Percentiles rank a stretch among this genome's conserved stretches.
Evolutionary conservation across 192 early-diverging fungal genomes (phyloP).

Genomic region (Cetraspora pellucida): DNA sequence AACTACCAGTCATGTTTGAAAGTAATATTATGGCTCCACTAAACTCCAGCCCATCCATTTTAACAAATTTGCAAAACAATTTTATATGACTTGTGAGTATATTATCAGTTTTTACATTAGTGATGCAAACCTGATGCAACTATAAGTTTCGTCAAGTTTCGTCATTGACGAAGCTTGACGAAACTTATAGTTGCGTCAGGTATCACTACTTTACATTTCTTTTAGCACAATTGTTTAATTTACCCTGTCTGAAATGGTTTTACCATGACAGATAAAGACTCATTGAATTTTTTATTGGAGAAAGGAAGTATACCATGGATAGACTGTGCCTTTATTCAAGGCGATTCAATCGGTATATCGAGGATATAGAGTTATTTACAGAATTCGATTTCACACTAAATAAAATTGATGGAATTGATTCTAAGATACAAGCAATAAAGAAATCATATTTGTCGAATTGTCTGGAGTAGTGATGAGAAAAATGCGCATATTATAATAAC

Average conservation of each 20-base stretch:
- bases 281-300: slow-evolving; percentile 2
- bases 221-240: slow-evolving; percentile 22
- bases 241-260: slow-evolving; percentile 12
- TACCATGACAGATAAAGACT: slow-evolving; percentile 5
- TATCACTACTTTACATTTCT: neutral
- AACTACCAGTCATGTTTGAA: slow-evolving; percentile 22
- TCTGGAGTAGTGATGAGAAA: too few relatives aligned
- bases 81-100: slow-evolving; percentile 23
- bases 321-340: slow-evolving; percentile 29
- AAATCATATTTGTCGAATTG: slow-evolving; percentile 1
- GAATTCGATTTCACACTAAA: slow-evolving; percentile 20
- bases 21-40: slow-evolving; percentile 8
- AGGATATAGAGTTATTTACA: slow-evolving; percentile 23
- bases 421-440: slow-evolving; percentile 19
- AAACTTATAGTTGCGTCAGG: too few relatives aligned
- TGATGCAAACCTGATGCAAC: too few relatives aligned
- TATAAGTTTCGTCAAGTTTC: too few relatives aligned
- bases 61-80: slow-evolving; percentile 19
- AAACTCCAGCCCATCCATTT: slow-evolving; percentile 12
- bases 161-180: too few relatives aligned
- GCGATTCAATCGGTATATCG: slow-evolving; percentile 20
- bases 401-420: slow-evolving; percentile 15
- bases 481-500: too few relatives aligned
- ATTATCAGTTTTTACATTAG: neutral
- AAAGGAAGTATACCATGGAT: slow-evolving; percentile 24